These are phyloP conservation scores for Trichoderma polysporum DNA, from an alignment of 2,329 filamentous ascomycete species.

Conservation along the genomic window DNA sequence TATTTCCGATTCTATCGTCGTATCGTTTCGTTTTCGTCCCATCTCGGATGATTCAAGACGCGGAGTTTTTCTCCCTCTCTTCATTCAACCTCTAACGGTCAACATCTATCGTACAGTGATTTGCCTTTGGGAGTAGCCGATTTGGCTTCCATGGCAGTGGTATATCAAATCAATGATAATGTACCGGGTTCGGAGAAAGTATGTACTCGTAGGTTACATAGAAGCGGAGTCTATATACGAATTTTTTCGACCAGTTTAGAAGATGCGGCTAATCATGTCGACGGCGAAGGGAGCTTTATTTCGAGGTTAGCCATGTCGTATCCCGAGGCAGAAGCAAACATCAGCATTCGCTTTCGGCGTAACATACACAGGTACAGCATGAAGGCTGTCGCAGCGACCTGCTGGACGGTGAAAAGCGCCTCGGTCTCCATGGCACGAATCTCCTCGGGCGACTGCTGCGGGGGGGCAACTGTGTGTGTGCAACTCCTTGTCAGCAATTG, in stretches of 20 bases:
- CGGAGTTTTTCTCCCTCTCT: not conserved
- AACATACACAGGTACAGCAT: conserved; percentile 74
- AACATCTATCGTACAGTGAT: conserved; percentile 22
- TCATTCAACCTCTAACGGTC: not conserved
- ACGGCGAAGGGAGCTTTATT: conserved; percentile 57
- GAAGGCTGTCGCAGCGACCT: conserved; percentile 63
- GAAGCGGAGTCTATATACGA: not conserved
- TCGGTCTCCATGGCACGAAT: conserved; percentile 67
- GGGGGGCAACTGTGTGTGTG: conserved; percentile 57
- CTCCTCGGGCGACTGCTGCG: conserved; percentile 68
- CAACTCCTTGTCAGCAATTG: conserved; percentile 18
- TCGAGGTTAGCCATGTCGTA: not conserved
- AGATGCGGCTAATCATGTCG: conserved; percentile 49
- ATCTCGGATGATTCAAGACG: not conserved
- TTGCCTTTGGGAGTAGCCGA: not conserved
- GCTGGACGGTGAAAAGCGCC: conserved; percentile 66
- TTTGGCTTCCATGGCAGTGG: not conserved
- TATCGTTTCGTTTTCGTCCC: not conserved
- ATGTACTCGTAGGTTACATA: not conserved
- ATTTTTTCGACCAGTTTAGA: conserved; percentile 30
- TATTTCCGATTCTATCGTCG: not conserved
- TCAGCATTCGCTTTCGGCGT: not conserved
- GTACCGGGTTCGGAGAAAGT: not conserved
- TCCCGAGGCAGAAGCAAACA: not conserved
- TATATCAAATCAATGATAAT: conserved; percentile 4